Evolutionary conservation across 2,329 filamentous ascomycete species (phyloP).

Genomic region (Ilyonectria sp.): DNA sequence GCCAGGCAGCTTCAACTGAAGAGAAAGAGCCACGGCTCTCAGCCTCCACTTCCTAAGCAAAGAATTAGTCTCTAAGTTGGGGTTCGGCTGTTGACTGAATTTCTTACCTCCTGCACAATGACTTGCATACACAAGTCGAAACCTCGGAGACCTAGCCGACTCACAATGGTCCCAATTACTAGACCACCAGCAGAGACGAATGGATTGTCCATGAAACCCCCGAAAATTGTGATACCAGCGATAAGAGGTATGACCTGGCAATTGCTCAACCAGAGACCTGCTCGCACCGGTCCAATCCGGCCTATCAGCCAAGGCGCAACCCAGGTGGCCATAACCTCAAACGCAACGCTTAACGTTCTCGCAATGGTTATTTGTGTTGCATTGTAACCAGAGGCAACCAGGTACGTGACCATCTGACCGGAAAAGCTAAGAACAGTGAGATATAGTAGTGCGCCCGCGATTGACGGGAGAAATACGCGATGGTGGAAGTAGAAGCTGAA

Average conservation of each 20-base stretch:
- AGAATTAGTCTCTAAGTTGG: not conserved
- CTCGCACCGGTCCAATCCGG: constrained; percentile 69
- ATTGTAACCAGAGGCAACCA: constrained; percentile 67
- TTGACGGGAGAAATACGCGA: constrained; percentile 70
- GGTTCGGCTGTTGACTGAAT: constrained; percentile 11
- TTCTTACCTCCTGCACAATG: constrained; percentile 71
- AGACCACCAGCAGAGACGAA: constrained; percentile 61
- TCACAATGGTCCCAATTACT: constrained; percentile 64
- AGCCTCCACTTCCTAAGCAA: constrained; percentile 63
- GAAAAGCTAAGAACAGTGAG: constrained; percentile 71
- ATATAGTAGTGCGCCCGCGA: constrained; percentile 71
- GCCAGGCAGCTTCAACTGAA: constrained; percentile 74
- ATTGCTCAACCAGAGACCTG: constrained; percentile 77
- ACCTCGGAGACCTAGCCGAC: constrained; percentile 71
- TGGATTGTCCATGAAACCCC: constrained; percentile 36
- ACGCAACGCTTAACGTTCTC: constrained; percentile 64
- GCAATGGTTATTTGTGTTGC: constrained; percentile 65
- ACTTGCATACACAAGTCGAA: constrained; percentile 73
- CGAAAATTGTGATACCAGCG: constrained; percentile 59
- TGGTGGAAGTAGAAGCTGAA: constrained; percentile 64
- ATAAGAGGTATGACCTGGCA: constrained; percentile 73
- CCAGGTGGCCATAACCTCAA: constrained; percentile 74
- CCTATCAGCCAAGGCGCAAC: constrained; percentile 68
- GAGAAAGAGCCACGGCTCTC: constrained; percentile 75
- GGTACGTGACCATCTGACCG: constrained; percentile 75